These are phyloP conservation scores for Bruguiera hainesii DNA, from an alignment of 441 rosid genomes.

Conservation along the genomic window DNA sequence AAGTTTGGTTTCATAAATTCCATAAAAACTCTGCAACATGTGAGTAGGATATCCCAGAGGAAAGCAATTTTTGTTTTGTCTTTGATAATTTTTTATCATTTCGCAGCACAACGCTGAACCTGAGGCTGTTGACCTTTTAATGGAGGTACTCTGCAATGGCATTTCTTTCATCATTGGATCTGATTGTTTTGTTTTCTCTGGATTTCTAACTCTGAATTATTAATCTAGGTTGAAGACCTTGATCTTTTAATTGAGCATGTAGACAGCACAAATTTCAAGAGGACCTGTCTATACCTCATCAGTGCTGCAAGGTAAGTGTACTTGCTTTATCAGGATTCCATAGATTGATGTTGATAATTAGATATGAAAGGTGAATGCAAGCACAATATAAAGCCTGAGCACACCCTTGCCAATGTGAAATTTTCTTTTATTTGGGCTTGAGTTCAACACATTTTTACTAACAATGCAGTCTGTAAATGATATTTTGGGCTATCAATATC, in stretches of 20 bases:
- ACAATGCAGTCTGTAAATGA: too few species aligned
- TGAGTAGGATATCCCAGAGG: neutral
- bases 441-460: too few species aligned
- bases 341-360: too few species aligned
- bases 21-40: neutral
- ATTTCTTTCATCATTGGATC: neutral
- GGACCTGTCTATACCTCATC: slow-evolving; percentile 88
- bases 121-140: slow-evolving; percentile 95
- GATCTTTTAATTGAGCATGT: slow-evolving; percentile 80
- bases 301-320: slow-evolving; percentile 78
- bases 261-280: slow-evolving; percentile 81
- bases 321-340: neutral
- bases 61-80: slow-evolving; percentile 1
- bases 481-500: too few species aligned
- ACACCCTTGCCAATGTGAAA: too few species aligned
- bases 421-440: too few species aligned
- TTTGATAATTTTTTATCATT: slow-evolving; percentile 7
- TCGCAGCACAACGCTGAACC: slow-evolving; percentile 98
- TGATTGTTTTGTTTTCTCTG: neutral
- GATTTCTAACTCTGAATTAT: neutral
- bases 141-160: slow-evolving; percentile 51
- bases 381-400: neutral
- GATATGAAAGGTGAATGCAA: neutral
- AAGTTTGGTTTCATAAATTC: neutral
- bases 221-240: slow-evolving; percentile 85